Percentiles rank a stretch among this genome's conserved stretches.
These are phyloP conservation scores for Fraxinus xanthoxyloides DNA, from an alignment of 305 asterid species.

Conservation along the genomic window DNA sequence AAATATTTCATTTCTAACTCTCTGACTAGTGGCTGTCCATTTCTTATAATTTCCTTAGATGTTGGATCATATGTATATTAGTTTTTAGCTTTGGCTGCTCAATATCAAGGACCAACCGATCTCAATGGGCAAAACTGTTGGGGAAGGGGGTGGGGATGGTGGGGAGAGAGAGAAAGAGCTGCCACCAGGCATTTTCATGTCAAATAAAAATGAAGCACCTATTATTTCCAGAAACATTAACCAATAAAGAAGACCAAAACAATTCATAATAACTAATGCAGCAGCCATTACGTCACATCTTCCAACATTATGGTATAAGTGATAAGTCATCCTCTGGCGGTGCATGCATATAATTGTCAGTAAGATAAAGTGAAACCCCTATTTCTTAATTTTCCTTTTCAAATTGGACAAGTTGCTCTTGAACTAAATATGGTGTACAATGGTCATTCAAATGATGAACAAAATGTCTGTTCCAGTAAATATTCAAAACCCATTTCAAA, in stretches of 20 bases:
- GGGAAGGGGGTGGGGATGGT: background rate
- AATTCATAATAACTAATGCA: background rate
- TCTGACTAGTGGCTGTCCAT: background rate
- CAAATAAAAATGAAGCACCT: background rate
- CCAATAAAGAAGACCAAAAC: background rate
- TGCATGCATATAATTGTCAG: background rate
- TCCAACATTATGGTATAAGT: background rate
- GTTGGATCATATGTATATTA: background rate
- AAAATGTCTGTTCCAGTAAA: background rate
- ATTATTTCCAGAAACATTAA: background rate
- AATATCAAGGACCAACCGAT: background rate
- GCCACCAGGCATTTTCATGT: background rate
- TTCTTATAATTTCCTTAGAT: slow-evolving; percentile 6
- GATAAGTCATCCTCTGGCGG: background rate
- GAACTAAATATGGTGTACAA: background rate
- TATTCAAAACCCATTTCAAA: background rate
- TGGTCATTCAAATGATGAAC: background rate
- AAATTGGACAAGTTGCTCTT: background rate
- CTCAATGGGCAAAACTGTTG: background rate
- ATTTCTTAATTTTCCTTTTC: background rate
- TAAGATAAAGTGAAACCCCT: background rate
- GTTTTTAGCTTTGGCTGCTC: background rate
- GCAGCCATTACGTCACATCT: background rate
- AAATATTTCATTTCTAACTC: slow-evolving; percentile 1
- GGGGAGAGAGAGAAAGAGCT: background rate